A percentile compares a stretch with the other conserved stretches of the same genome.
phyloP scores from a whole-genome alignment of 176 grass and related monocot species.

The Aegilops tauschii region DNA sequence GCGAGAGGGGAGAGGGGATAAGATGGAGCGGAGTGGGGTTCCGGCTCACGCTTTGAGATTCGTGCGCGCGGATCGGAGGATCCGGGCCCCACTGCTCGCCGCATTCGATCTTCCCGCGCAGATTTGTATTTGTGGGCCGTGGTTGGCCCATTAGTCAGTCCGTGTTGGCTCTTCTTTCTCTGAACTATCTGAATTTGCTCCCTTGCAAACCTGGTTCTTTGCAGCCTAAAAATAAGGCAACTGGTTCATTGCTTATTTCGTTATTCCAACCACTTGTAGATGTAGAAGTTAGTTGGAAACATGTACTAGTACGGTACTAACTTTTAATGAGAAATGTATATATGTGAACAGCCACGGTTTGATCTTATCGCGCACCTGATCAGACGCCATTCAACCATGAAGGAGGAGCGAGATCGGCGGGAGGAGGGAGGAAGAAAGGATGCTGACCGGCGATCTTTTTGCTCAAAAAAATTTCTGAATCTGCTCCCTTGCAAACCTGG shows the following conservation, averaged over 20 bases:
- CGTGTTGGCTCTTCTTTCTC: not conserved
- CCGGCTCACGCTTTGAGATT: constrained; percentile 25
- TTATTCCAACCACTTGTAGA: not conserved
- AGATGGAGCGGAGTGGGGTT: not conserved
- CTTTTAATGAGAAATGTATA: not conserved
- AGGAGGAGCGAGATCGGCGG: too few species aligned
- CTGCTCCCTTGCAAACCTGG: not conserved
- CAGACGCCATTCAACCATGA: too few species aligned
- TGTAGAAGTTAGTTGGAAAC: not conserved
- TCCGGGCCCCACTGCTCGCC: not conserved
- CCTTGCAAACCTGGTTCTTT: not conserved
- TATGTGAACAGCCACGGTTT: not conserved
- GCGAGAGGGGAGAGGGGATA: constrained; percentile 28
- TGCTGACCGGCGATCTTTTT: too few species aligned
- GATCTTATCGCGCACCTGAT: too few species aligned
- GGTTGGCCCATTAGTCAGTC: not conserved
- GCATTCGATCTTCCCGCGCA: constrained; percentile 33
- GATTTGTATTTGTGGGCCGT: constrained; percentile 47
- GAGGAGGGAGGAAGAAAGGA: too few species aligned
- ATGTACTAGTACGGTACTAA: not conserved
- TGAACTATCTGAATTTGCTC: not conserved
- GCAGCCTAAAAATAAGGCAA: too few species aligned
- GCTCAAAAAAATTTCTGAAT: too few species aligned
- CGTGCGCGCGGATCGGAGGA: not conserved
- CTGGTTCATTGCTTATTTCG: too few species aligned